These are phyloP conservation scores for Parietaria judaica DNA, from an alignment of 306 rosid genomes.

Conservation along the genomic window DNA sequence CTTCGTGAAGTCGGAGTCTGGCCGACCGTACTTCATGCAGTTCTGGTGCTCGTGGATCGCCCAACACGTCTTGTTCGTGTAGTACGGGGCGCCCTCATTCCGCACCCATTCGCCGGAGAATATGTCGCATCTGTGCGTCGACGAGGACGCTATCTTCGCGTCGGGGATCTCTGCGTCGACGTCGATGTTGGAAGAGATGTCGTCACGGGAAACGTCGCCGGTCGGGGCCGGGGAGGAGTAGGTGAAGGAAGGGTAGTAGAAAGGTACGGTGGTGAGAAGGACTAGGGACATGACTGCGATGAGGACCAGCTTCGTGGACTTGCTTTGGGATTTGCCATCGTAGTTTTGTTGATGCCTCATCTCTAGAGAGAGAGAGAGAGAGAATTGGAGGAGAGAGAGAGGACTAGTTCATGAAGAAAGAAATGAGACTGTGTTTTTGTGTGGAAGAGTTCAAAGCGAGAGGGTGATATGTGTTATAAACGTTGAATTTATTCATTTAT, in stretches of 20 bases:
- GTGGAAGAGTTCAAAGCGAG: conserved; percentile 2
- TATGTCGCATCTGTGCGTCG: conserved; percentile 49
- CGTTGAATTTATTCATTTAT: not conserved
- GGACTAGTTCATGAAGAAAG: not conserved
- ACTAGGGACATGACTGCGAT: conserved; percentile 41
- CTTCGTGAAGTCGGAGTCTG: conserved; percentile 64
- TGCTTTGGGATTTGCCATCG: conserved; percentile 27
- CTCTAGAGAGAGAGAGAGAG: conserved; percentile 18
- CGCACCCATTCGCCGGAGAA: conserved; percentile 81
- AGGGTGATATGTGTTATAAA: not conserved
- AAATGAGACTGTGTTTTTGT: not conserved
- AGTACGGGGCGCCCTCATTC: conserved; percentile 69
- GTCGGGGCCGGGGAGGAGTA: conserved; percentile 27
- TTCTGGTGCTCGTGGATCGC: conserved; percentile 89
- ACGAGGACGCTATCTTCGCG: not conserved
- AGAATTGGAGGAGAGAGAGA: conserved; percentile 17
- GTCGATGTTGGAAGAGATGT: not conserved
- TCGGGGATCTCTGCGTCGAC: conserved; percentile 4
- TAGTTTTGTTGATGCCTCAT: conserved; percentile 53
- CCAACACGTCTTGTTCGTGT: conserved; percentile 69
- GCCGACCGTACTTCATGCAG: conserved; percentile 80
- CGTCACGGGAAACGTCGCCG: not conserved
- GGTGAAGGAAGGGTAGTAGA: conserved; percentile 36
- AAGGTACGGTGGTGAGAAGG: conserved; percentile 37
- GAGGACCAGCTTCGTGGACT: conserved; percentile 35